These are phyloP conservation scores for Hirsutella thompsonii DNA, from an alignment of 2,329 filamentous ascomycete genomes.

Conservation along the genomic window DNA sequence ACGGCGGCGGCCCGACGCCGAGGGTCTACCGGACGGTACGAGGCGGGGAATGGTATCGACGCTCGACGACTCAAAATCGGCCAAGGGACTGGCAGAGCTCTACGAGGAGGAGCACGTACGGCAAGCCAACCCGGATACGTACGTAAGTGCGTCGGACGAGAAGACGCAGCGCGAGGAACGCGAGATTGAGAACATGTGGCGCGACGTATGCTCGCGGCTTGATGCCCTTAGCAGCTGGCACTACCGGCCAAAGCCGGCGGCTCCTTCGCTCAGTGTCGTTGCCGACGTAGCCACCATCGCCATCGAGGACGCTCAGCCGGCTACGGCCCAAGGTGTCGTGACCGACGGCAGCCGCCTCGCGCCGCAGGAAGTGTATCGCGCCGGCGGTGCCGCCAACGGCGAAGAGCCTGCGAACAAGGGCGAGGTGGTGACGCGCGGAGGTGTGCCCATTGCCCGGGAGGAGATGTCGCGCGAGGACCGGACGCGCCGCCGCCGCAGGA, in stretches of 20 bases:
- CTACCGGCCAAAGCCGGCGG: conserved; percentile 80
- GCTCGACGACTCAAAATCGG: conserved; percentile 76
- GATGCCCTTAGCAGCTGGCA: conserved; percentile 89
- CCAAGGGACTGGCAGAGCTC: conserved; percentile 76
- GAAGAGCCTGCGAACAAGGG: conserved; percentile 48
- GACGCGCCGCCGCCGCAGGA: conserved; percentile 57
- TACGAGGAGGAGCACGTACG: conserved; percentile 90
- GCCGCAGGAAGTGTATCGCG: conserved; percentile 85
- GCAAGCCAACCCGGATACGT: conserved; percentile 61
- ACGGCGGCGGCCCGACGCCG: conserved; percentile 64
- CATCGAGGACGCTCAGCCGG: conserved; percentile 92
- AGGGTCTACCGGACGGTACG: conserved; percentile 44
- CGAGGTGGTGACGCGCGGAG: conserved; percentile 67
- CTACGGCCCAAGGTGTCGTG: conserved; percentile 60
- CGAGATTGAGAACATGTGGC: conserved; percentile 76
- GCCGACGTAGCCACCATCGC: conserved; percentile 80
- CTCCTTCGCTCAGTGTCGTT: conserved; percentile 73
- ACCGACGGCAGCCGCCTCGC: conserved; percentile 65
- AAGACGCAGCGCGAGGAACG: conserved; percentile 70
- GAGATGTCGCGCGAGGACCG: conserved; percentile 88
- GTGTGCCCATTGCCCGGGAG: conserved; percentile 63
- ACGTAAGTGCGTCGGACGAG: conserved; percentile 70
- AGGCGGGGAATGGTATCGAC: conserved; percentile 66
- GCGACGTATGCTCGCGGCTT: conserved; percentile 63
- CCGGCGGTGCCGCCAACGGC: conserved; percentile 49